Evolutionary conservation across 2,329 filamentous ascomycete species (phyloP), one percentile per base, ranked within the genome.

Genomic region (Metarhizium anisopliae): DNA sequence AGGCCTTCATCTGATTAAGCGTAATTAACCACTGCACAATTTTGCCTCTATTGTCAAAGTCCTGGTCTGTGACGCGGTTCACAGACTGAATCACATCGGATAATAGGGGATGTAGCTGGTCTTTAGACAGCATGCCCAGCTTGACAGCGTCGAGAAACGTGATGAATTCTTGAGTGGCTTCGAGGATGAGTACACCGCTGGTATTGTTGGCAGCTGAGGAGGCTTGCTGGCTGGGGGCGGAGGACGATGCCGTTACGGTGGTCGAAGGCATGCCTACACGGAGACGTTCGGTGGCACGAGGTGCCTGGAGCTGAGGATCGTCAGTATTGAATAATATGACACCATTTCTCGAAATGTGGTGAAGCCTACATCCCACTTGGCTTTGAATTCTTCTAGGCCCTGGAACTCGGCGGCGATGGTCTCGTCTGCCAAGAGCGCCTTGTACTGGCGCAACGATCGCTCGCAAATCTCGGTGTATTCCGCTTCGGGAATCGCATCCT

Each of bases 1-100:
- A 91, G 8, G 92, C 94, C 67, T 90, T 90, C 94, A 99, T 97
- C 73, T 96, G 92, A 68, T 99, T 99, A 60, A 99, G 77, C 6
- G 90, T 88, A 65, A 99, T 99, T 62, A 99, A 79, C 94, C 94
- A 99, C 70, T 96, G 92, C 56, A 99, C 91, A 64, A 99, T 97
- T 79, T 97, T 97, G 64, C 89, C 91, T 62, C 95, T 86, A 67
- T 87, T 92, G 63, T 97, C 92, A 68, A 99, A 99, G 65, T 97
- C 93, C 59, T 86, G 83, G 68, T 95, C 91, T 3, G 93, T 96
- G 60, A 99, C 94, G 67, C 95, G 94, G 73, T 97, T 97, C 61
- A 96, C 93, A 2, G 90, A 92, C 67, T 96, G 93, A 59, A 99
- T 99, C 18, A 96, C 90, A 64, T 97, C 94, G 1, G 92, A 93